phyloP scores from a whole-genome alignment of 140 eudicot genomes.

The Cichorium intybus region DNA sequence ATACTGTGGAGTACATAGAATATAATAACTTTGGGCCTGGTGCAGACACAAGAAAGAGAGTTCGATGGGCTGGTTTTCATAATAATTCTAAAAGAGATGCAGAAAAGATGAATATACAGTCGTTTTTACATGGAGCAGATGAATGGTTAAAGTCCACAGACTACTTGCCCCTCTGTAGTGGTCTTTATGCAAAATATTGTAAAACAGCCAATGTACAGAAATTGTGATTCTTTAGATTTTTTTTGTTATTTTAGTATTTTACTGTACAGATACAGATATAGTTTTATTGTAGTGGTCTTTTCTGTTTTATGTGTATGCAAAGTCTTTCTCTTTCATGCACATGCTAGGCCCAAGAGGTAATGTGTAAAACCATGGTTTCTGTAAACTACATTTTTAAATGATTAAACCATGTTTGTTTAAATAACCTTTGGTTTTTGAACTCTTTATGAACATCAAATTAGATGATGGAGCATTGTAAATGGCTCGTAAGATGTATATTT shows the following conservation, averaged over 20 bases:
- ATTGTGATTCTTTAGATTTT: neutral
- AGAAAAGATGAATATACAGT: slow-evolving; percentile 47
- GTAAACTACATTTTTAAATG: too few relatives aligned
- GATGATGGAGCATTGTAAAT: too few relatives aligned
- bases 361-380: too few relatives aligned
- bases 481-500: too few relatives aligned
- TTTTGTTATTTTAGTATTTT: neutral
- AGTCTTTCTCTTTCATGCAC: too few relatives aligned
- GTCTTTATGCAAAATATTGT: slow-evolving; percentile 35
- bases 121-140: slow-evolving; percentile 67
- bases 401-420: too few relatives aligned
- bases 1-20: slow-evolving; percentile 63
- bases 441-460: too few relatives aligned
- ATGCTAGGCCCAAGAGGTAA: too few relatives aligned
- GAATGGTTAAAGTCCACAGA: slow-evolving; percentile 64
- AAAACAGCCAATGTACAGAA: neutral
- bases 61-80: slow-evolving; percentile 66
- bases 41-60: slow-evolving; percentile 53
- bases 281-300: too few relatives aligned
- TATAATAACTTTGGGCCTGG: slow-evolving; percentile 81
- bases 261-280: neutral
- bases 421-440: too few relatives aligned
- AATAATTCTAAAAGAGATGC: slow-evolving; percentile 42
- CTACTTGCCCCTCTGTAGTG: slow-evolving; percentile 48
- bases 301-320: too few relatives aligned